These are phyloP conservation scores for Fagopyrum homotropicum DNA, from an alignment of 148 eudicot species.

Conservation along the genomic window DNA sequence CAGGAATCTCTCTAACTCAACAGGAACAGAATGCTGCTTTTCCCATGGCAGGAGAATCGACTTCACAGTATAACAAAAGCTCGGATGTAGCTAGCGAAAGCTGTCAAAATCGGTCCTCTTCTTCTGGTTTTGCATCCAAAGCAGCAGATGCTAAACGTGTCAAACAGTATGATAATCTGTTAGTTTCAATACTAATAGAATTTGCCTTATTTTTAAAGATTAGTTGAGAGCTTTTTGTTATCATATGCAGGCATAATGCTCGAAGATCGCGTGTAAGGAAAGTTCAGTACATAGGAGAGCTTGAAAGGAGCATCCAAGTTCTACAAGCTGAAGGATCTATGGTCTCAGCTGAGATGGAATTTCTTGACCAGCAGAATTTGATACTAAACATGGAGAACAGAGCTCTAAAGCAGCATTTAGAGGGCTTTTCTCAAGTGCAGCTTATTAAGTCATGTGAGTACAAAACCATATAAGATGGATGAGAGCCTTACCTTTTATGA, in stretches of 20 bases:
- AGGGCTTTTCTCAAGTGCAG: slow-evolving; percentile 60
- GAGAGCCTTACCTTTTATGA: too few species aligned
- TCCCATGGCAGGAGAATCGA: slow-evolving; percentile 21
- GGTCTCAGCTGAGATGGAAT: slow-evolving; percentile 61
- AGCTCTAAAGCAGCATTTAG: slow-evolving; percentile 64
- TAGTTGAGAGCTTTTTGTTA: not conserved
- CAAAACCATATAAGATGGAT: too few species aligned
- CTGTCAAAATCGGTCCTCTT: slow-evolving; percentile 28
- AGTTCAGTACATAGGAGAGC: slow-evolving; percentile 71
- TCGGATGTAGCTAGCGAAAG: slow-evolving; percentile 26
- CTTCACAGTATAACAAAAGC: slow-evolving; percentile 22
- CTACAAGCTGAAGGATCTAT: slow-evolving; percentile 60
- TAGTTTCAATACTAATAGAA: too few species aligned
- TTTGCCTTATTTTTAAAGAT: not conserved
- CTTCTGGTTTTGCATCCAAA: slow-evolving; percentile 35
- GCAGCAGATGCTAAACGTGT: slow-evolving; percentile 49
- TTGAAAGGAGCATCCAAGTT: slow-evolving; percentile 55
- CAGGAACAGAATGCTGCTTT: slow-evolving; percentile 21
- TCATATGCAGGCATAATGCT: slow-evolving; percentile 56
- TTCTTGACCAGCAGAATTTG: slow-evolving; percentile 68
- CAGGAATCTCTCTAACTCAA: slow-evolving; percentile 21
- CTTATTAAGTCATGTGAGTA: slow-evolving; percentile 53
- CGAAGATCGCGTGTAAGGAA: slow-evolving; percentile 74
- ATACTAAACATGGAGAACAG: slow-evolving; percentile 69
- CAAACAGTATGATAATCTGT: slow-evolving; percentile 48